Conservation (phyloP, 768 basidiomycete species). For the Sistotremastrum niveocremeum region DNA sequence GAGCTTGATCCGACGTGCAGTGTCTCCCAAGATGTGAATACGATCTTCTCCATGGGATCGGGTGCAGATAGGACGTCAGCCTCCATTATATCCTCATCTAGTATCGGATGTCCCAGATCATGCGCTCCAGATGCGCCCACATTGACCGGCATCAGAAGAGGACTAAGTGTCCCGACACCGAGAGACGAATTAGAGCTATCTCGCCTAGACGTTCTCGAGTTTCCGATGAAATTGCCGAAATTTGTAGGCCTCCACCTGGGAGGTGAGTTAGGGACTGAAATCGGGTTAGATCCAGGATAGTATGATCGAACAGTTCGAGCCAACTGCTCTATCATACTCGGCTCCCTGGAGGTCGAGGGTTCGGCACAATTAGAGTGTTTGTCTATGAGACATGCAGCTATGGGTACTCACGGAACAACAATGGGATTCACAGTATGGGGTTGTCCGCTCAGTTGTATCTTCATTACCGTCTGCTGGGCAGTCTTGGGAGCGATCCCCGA, state of each 20-base stretch:
- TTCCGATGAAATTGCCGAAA: conserved; percentile 29
- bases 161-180: conserved; percentile 5
- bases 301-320: conserved; percentile 41
- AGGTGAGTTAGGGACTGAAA: conserved; percentile 22
- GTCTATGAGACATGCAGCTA: neutral
- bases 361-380: neutral
- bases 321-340: conserved; percentile 36
- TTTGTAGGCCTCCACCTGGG: conserved; percentile 36
- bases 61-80: conserved; percentile 15
- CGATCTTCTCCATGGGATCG: conserved; percentile 18
- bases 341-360: conserved; percentile 23
- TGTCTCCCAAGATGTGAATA: conserved; percentile 19
- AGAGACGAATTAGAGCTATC: conserved; percentile 6
- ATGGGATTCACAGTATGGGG: conserved; percentile 3
- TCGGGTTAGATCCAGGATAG: conserved; percentile 35
- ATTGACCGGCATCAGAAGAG: conserved; percentile 1
- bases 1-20: conserved; percentile 7
- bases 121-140: no score
- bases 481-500: no score
- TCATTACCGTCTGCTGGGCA: no score
- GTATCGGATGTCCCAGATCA: no score
- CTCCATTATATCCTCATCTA: neutral
- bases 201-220: conserved; percentile 16
- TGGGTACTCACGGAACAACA: conserved; percentile 1
- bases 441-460: neutral